These are phyloP conservation scores for Asclepias syriaca DNA, from an alignment of 257 asterid genomes.

Conservation along the genomic window DNA sequence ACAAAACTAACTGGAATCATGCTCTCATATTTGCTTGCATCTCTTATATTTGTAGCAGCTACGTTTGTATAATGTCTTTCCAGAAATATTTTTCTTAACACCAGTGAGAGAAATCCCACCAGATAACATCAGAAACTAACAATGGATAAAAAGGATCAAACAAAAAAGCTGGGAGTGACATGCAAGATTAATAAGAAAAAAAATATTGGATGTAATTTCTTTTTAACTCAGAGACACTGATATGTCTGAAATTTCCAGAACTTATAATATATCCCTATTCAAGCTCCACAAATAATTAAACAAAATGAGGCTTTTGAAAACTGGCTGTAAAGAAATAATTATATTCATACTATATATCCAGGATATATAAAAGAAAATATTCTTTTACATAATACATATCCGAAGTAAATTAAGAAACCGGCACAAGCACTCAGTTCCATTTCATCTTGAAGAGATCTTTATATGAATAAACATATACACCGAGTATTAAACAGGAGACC, in stretches of 20 bases:
- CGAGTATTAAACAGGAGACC: not conserved
- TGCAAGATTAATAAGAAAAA: not conserved
- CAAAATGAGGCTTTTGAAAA: not conserved
- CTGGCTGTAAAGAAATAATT: conserved; percentile 1
- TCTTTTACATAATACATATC: too few species aligned
- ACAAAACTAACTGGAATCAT: not conserved
- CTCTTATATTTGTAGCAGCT: not conserved
- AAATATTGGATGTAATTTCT: not conserved
- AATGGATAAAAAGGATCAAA: not conserved
- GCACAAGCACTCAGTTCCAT: not conserved
- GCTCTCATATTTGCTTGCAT: not conserved
- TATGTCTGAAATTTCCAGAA: not conserved
- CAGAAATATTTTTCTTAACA: not conserved
- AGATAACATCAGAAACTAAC: not conserved
- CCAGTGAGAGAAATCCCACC: not conserved
- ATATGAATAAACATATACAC: not conserved
- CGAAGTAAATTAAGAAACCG: not conserved
- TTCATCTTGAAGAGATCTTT: not conserved
- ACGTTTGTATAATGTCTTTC: not conserved
- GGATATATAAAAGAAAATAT: too few species aligned
- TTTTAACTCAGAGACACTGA: not conserved
- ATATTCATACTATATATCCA: not conserved
- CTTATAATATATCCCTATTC: not conserved
- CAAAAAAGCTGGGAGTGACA: not conserved
- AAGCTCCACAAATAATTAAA: not conserved